Evolutionary conservation across 345 rosid species (phyloP).

Genomic region (Draba incana): DNA sequence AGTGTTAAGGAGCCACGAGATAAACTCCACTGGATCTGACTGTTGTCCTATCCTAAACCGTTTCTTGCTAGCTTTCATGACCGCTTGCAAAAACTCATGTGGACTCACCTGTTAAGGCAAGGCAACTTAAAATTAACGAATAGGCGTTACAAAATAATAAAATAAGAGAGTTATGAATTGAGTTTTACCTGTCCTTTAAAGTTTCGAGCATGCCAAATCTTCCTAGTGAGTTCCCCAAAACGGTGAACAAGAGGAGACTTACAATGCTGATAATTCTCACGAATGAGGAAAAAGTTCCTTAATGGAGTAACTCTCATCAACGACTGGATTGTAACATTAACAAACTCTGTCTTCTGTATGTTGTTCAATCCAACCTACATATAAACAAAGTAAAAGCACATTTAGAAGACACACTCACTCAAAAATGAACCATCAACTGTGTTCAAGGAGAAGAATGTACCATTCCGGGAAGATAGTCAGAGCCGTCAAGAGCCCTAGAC

Average conservation of each 20-base stretch:
- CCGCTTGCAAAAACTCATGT: conserved; percentile 97
- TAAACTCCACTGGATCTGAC: conserved; percentile 96
- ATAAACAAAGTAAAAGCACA: conserved; percentile 11
- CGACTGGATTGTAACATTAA: conserved; percentile 93
- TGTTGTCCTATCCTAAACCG: conserved; percentile 83
- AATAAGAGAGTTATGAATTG: not conserved
- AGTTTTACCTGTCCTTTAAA: conserved; percentile 92
- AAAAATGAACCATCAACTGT: not conserved
- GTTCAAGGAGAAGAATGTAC: conserved; percentile 35
- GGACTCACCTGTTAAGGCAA: conserved; percentile 82
- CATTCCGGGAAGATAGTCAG: conserved; percentile 99
- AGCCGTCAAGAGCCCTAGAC: conserved; percentile 99
- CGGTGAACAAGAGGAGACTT: conserved; percentile 88
- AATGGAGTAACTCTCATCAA: conserved; percentile 93
- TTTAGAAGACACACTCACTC: conserved; percentile 2
- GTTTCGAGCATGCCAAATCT: conserved; percentile 97
- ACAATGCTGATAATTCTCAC: conserved; percentile 82
- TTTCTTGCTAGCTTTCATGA: conserved; percentile 93
- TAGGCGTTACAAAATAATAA: too few species aligned
- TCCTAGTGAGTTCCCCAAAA: conserved; percentile 89
- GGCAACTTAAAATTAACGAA: not conserved
- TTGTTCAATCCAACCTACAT: conserved; percentile 93
- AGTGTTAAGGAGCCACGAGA: conserved; percentile 97
- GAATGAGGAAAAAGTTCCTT: conserved; percentile 89
- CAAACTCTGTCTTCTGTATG: conserved; percentile 94